A percentile compares a stretch with the other conserved stretches of the same genome.
These are phyloP conservation scores for Biscogniauxia mediterranea DNA, from an alignment of 2,329 filamentous ascomycete genomes.

Conservation along the genomic window DNA sequence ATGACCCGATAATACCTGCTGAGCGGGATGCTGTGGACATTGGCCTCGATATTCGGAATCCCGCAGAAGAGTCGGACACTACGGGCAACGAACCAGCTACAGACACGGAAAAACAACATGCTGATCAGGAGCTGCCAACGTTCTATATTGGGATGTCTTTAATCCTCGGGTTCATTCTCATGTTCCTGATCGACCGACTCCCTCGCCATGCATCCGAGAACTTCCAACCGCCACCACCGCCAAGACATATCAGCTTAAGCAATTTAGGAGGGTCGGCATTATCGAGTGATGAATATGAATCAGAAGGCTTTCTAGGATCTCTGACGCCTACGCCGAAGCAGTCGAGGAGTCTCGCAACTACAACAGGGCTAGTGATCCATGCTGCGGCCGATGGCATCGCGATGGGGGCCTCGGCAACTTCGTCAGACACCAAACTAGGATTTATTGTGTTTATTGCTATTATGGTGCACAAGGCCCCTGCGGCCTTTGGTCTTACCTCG, in stretches of 20 bases:
- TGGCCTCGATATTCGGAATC: conserved; percentile 19
- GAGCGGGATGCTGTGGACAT: conserved; percentile 1
- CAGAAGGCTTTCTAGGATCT: conserved; percentile 58
- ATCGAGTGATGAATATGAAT: conserved; percentile 51
- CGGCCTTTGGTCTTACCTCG: conserved; percentile 90
- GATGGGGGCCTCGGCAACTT: conserved; percentile 83
- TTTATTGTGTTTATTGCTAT: conserved; percentile 95
- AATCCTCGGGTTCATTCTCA: conserved; percentile 85
- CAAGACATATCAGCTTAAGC: conserved; percentile 84
- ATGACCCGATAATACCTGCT: background rate
- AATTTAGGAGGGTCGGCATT: conserved; percentile 61
- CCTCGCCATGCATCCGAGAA: conserved; percentile 69
- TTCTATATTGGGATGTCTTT: conserved; percentile 85
- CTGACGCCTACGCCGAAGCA: conserved; percentile 57
- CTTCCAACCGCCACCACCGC: conserved; percentile 63
- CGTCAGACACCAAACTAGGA: conserved; percentile 70
- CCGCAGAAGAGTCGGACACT: conserved; percentile 19
- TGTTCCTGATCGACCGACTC: conserved; percentile 92
- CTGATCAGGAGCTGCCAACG: conserved; percentile 54
- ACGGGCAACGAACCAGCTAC: conserved; percentile 12
- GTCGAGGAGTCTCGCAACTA: conserved; percentile 72
- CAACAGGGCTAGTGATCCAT: conserved; percentile 92
- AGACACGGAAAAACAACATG: conserved; percentile 26
- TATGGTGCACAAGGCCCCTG: conserved; percentile 96
- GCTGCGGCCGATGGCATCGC: conserved; percentile 94